Evolutionary conservation across 805 yeast genomes (phyloP), one percentile per base, ranked within the genome.

Genomic region (Starmerella vaccinii): DNA sequence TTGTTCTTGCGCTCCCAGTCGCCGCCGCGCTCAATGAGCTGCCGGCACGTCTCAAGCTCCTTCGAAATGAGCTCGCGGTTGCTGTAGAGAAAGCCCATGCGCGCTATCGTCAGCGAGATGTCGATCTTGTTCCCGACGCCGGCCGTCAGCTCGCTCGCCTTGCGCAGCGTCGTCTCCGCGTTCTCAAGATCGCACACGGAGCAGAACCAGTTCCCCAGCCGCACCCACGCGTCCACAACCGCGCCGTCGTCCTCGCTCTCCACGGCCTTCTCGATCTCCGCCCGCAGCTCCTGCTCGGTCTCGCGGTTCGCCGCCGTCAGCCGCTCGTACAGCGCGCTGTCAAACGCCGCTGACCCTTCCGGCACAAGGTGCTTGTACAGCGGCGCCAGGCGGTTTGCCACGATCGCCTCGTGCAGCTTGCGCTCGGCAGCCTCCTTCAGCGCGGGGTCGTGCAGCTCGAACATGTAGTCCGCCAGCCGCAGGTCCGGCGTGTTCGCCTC

Each of bases 1-100:
- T 96, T 73, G 70, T 92, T 92, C 63, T 95, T 81, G 68, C 98
- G 84, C 70, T 92, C 98, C 98, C 98, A 92, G 67, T 92, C 98
- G 55, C 98, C 98, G 50, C 97, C 98, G 62, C 87, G 84, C 61
- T 90, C 97, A 61, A 92, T 87, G 65, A 86, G 75, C 22, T 71
- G 63, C 62, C 83, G 80, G 18, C 82, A 80, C 59, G 80, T 80
- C 49, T 82, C 90, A 57, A 92, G 75, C 62, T 82, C 81, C 59
- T 79, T 78, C 52, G 81, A 76, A 41, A 84, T 82, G 57, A 77
- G 78, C 5, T 70, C 67, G 63, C 80, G 80, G 68, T 92, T 95
- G 62, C 82, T 81, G 66, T 76, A 90, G 66, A 92, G 88, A 60
- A 88, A 81, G n/a, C 95, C 97, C 49, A 92, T 67, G 65, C 97